These are phyloP conservation scores for Ashbya aceris DNA, from an alignment of 1,139 yeast species.

Conservation along the genomic window DNA sequence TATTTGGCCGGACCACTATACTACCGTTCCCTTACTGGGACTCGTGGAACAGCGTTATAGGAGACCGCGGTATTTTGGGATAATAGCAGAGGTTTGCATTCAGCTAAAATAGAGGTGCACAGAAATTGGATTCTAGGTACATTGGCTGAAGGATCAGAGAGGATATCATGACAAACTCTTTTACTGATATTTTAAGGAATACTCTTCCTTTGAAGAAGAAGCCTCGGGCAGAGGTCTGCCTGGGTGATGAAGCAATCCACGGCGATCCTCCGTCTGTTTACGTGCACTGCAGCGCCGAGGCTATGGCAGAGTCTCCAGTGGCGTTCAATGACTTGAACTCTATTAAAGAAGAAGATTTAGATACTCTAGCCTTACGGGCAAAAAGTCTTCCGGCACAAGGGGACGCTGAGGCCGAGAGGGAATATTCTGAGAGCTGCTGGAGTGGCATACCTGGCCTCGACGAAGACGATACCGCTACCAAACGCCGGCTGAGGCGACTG, in stretches of 20 bases:
- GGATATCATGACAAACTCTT: constrained; percentile 3
- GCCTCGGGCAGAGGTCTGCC: not conserved
- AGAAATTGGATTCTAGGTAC: no score
- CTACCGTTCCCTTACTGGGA: no score
- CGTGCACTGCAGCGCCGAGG: not conserved
- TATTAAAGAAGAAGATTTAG: constrained; percentile 3
- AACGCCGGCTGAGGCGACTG: constrained; percentile 1
- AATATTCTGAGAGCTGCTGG: not conserved
- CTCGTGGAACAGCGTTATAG: no score
- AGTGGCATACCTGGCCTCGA: not conserved
- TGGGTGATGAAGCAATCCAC: not conserved
- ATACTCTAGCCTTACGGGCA: not conserved
- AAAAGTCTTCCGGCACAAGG: not conserved
- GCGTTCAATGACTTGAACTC: constrained; percentile 1
- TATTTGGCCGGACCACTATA: no score
- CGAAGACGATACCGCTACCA: not conserved
- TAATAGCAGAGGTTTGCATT: no score
- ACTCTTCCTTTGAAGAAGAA: constrained; percentile 2
- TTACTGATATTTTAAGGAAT: constrained; percentile 4
- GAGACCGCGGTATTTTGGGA: no score
- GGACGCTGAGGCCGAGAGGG: not conserved
- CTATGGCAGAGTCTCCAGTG: not conserved
- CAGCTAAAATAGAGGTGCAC: no score
- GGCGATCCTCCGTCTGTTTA: not conserved
- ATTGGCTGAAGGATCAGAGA: no score